Evolutionary conservation across 2,329 filamentous ascomycete genomes (phyloP), one percentile per base, ranked within the genome.

Genomic region (Trichoderma lentiforme): DNA sequence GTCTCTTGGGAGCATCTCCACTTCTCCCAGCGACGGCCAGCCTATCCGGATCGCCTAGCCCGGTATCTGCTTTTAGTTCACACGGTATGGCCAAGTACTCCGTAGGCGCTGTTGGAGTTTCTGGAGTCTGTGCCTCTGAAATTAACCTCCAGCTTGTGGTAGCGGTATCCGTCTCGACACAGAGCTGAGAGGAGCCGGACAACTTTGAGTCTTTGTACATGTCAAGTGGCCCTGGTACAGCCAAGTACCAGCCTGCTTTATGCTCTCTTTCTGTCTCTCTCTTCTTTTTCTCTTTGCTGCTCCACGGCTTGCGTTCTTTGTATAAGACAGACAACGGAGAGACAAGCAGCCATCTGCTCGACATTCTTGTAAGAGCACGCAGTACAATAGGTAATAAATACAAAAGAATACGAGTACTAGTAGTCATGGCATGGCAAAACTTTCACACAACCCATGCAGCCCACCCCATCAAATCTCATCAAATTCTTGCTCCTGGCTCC

Each of bases 1-100:
- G 36, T 15, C 14, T 36, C 36, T 47, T 57, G 15, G 30, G 57
- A 60, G 26, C 56, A 62, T 32, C 71, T 60, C 66, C 71, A 72
- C 71, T 24, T 24, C 57, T 63, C 67, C 71, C 71, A 70, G 36
- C 47, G 47, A 68, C 71, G 71, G 71, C 60, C 71, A 72, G 71
- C 66, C 71, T 61, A 72, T 72, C 67, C 71, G 71, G 71, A 72
- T 72, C 71, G 67, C 60, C 64, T 60, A 71, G 60, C n/a, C 30
- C n/a, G 18, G 43, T 63, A 39, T 57, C 53, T 53, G 24, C 26
- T 26, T 36, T 47, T 61, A 62, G 30, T 61, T 72, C 64, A 39
- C 71, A 72, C 71, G 57, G 71, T 68, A 57, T 34, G 64, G 47
- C 71, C 7, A 68, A 64, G 71, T 68, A 68, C 21, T n/a, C 28